Conservation (phyloP, 2,329 filamentous ascomycete genomes). For the Colletotrichum filicis region DNA sequence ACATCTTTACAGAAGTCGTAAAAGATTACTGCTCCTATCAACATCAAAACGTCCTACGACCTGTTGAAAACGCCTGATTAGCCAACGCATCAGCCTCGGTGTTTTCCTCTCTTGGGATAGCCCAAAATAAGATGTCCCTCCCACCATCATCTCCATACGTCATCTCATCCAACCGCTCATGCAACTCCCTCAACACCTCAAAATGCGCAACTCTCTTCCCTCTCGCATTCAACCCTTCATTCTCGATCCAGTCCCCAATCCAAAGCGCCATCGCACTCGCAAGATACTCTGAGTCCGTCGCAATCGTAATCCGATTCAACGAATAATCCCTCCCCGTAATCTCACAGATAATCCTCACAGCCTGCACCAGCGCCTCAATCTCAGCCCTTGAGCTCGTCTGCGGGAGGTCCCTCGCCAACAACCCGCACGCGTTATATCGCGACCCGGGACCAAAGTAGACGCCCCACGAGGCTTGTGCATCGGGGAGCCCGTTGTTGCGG, state of each 20-base stretch:
- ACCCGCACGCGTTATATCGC: conserved; percentile 34
- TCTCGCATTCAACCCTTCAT: conserved; percentile 14
- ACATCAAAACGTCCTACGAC: neutral
- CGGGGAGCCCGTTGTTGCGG: conserved; percentile 36
- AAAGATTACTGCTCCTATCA: too few relatives aligned
- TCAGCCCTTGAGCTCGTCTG: conserved; percentile 36
- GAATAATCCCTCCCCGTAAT: neutral
- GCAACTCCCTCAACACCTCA: conserved; percentile 22
- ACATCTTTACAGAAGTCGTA: too few relatives aligned
- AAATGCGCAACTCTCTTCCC: conserved; percentile 28
- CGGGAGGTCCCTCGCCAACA: conserved; percentile 9
- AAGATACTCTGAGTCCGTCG: conserved; percentile 35
- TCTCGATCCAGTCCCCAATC: conserved; percentile 35
- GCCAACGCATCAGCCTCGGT: conserved; percentile 34
- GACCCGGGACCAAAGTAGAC: conserved; percentile 41
- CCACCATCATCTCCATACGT: conserved; percentile 29
- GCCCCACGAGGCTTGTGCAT: conserved; percentile 38
- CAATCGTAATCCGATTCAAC: conserved; percentile 28
- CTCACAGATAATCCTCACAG: conserved; percentile 23
- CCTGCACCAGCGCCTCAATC: conserved; percentile 37
- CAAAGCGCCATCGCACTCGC: conserved; percentile 34
- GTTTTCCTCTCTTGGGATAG: conserved; percentile 33
- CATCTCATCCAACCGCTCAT: conserved; percentile 33
- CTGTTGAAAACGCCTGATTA: conserved; percentile 1
- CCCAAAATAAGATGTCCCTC: conserved; percentile 36